phyloP scores from a whole-genome alignment of 352 stramenopile species.

The Globisporangium nagaii region DNA sequence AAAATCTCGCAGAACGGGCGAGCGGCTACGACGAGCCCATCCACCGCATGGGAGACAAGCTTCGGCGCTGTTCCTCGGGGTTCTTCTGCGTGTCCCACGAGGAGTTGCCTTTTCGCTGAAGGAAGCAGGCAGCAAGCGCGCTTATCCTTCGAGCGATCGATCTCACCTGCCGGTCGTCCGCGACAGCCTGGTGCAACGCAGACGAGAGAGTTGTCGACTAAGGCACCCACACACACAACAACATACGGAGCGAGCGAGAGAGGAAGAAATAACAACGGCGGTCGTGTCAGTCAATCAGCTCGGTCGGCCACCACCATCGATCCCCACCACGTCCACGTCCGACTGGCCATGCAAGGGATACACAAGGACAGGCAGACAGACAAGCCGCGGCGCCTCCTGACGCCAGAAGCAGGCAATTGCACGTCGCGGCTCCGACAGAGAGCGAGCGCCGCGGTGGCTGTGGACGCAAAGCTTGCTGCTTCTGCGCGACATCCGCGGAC shows the following conservation, averaged over 20 bases:
- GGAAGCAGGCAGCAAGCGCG: neutral
- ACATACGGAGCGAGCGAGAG: neutral
- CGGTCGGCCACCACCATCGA: no score
- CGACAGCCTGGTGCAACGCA: conserved; percentile 17
- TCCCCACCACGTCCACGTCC: no score
- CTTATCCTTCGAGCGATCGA: no score
- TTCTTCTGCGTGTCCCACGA: neutral
- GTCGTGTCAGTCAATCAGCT: neutral
- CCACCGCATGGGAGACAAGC: no score
- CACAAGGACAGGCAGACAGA: no score
- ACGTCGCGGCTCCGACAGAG: no score
- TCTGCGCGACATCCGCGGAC: neutral
- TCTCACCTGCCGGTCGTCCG: conserved; percentile 18
- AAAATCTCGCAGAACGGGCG: neutral
- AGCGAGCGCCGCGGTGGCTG: no score
- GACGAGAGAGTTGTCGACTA: conserved; percentile 19
- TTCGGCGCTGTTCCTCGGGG: neutral
- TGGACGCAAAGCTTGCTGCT: neutral
- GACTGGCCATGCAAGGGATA: neutral
- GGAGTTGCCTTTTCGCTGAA: neutral
- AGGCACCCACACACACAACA: neutral
- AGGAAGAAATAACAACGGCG: conserved; percentile 1
- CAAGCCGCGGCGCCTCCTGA: no score
- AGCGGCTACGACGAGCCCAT: no score
- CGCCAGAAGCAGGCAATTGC: neutral